These are phyloP conservation scores for Beauveria pseudobassiana DNA, from an alignment of 2,329 filamentous ascomycete species.

Conservation along the genomic window DNA sequence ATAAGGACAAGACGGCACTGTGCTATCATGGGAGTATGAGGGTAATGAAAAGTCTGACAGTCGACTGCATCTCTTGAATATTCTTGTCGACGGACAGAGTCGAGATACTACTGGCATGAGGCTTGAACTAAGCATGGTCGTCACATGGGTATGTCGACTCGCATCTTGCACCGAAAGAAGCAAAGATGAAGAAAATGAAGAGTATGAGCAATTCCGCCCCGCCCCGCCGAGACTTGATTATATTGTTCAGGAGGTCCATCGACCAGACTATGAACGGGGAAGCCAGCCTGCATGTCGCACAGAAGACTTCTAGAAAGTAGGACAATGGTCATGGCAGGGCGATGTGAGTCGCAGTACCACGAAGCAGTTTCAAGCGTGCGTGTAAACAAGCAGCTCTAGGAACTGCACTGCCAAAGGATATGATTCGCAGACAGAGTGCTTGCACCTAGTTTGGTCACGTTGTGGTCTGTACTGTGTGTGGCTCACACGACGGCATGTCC, in stretches of 20 bases:
- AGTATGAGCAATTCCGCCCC: neutral
- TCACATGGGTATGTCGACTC: neutral
- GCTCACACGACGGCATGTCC: constrained; percentile 4
- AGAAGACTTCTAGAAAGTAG: constrained; percentile 3
- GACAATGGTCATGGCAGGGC: neutral
- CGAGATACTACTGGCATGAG: neutral
- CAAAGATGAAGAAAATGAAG: neutral
- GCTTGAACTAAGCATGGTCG: neutral
- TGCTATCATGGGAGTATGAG: too few relatives aligned
- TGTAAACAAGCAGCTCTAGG: neutral
- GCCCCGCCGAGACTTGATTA: neutral
- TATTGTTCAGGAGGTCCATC: neutral
- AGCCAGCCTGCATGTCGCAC: neutral
- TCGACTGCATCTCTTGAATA: too few relatives aligned
- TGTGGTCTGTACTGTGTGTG: neutral
- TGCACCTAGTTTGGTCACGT: neutral
- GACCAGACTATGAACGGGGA: neutral
- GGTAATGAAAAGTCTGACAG: too few relatives aligned
- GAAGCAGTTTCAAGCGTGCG: neutral
- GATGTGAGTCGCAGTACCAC: neutral
- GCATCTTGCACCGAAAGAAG: neutral
- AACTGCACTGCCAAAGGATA: neutral
- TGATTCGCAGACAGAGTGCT: neutral
- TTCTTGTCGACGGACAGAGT: neutral
- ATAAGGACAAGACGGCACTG: constrained; percentile 21